A percentile compares a stretch with the other conserved stretches of the same genome.
Evolutionary conservation across 148 eudicot genomes (phyloP).

Genomic region (Euryodendron excelsum): DNA sequence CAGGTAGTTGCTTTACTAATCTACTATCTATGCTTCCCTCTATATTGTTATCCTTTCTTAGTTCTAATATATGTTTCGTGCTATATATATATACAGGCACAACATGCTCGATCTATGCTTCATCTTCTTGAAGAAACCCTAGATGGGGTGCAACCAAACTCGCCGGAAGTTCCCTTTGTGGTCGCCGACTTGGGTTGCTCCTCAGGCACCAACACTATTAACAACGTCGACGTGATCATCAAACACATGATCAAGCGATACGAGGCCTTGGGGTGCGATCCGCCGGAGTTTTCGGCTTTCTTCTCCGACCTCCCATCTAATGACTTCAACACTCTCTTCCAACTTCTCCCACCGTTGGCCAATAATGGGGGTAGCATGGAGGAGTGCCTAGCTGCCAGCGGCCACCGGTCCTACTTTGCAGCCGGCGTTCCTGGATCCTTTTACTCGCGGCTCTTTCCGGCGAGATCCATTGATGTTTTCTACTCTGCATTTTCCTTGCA

Average conservation of each 20-base stretch:
- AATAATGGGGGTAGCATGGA: conserved; percentile 60
- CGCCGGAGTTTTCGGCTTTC: conserved; percentile 88
- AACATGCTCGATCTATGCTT: conserved; percentile 85
- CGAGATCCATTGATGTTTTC: conserved; percentile 64
- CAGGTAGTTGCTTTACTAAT: conserved; percentile 45
- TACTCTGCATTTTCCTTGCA: conserved; percentile 92
- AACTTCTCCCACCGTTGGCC: conserved; percentile 62
- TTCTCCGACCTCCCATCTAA: conserved; percentile 90
- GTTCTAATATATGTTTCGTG: background rate
- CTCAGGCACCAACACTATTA: conserved; percentile 72
- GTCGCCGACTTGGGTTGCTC: conserved; percentile 93
- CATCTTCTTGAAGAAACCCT: conserved; percentile 81
- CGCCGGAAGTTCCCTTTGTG: conserved; percentile 46
- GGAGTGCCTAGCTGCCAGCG: conserved; percentile 69
- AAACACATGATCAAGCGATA: conserved; percentile 65
- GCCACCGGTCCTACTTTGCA: conserved; percentile 72
- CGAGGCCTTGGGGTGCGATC: conserved; percentile 49
- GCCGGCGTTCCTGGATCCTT: conserved; percentile 93
- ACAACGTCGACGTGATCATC: conserved; percentile 61
- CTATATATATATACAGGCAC: conserved; percentile 43
- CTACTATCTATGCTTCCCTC: background rate
- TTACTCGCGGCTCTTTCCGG: conserved; percentile 80
- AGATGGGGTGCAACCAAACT: conserved; percentile 48
- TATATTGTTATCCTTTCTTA: background rate
- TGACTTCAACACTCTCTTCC: conserved; percentile 96